Evolutionary conservation across 2,329 filamentous ascomycete species (phyloP), one percentile per base, ranked within the genome.

Genomic region (Trichoderma asperellum): DNA sequence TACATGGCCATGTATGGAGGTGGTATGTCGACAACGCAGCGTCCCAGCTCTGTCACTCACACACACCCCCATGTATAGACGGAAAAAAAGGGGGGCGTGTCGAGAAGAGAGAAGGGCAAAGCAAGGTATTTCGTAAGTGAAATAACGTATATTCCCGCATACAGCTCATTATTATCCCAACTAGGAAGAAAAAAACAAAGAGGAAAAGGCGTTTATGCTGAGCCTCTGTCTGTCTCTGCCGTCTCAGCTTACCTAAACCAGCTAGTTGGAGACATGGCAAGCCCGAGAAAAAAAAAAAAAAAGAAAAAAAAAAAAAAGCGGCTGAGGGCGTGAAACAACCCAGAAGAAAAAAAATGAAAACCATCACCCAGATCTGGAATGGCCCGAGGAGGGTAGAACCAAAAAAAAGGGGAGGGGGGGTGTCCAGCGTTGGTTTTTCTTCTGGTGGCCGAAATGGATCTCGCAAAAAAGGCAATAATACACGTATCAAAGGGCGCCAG

Each of bases 351-450:
- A 49, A 64, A 34, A n/a, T 65, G 60, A 57, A 65, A 59, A 66
- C 35, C 43, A 65, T 69, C 68, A n/a, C 43, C 68, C 68, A 43
- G 61, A 60, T 69, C 53, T 58, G 61, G 68, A 56, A 69, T 69
- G 61, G 68, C 40, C 43, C 12, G 18, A 49, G 40, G 21, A 12
- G n/a, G 4, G 21, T n/a, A 8, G n/a, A 12, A 49, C 4, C 2
- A 21, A 24, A 49, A 49, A 32, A 32, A 32, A 68, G 27, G 37
- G 34, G 34, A 27, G 24, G 49, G 47, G 56, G 66, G 32, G 27
- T 40, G 43, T 62, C 43, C 32, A 37, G 12, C 32, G 7, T 47
- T 10, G 2, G 4, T n/a, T n/a, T 47, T 47, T 47, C 43, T 47
- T 47, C 43, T 47, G 43, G 43, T 8, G 43, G 43, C 43, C 43